Evolutionary conservation across 768 basidiomycete genomes (phyloP), one percentile per base, ranked within the genome.

Genomic region (Amanita pseudoporphyria): DNA sequence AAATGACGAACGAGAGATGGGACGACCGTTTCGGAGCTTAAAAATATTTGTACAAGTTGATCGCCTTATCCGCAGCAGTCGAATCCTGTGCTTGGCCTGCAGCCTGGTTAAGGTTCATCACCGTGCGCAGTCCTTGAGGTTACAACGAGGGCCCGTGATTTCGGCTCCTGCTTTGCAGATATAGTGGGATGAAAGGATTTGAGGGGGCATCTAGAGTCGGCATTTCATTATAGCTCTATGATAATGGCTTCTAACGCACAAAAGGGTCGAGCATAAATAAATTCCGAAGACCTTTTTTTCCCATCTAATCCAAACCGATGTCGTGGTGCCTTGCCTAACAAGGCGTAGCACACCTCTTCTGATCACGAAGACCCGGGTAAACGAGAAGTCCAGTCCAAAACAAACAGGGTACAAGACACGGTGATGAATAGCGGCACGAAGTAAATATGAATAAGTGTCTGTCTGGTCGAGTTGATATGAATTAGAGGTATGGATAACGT

Each of bases 41-140:
- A n/a, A n/a, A n/a, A n/a, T 68, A 57, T 68, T 67, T 68, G 64
- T 54, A 41, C 58, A 54, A 51, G 61, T 66, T 59, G 53, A 58
- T 9, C 16, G 12, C 21, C 31, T 24, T 10, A 33, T 37, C 36
- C 3, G 13, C 36, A n/a, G n/a, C 10, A 18, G 6, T 9, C 30
- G 18, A 43, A 28, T 9, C 43, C 43, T 44, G 43, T 44, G 43
- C 44, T 18, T 22, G 7, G 26, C 21, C 19, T 19, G 16, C 42
- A 31, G 21, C n/a, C 42, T 4, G 33, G 33, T 35, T 13, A 37
- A 18, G 14, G n/a, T n/a, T 16, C 39, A 40, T 40, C 39, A 13
- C 21, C 39, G 39, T 24, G 19, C 39, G 39, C 9, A 30, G 16
- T 31, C 43, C 28, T 32, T 22, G 44, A 33, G 43, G 43, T 10